Evolutionary conservation across 495 filamentous ascomycete species (phyloP).

Genomic region (Hypoxylon cercidicola): DNA sequence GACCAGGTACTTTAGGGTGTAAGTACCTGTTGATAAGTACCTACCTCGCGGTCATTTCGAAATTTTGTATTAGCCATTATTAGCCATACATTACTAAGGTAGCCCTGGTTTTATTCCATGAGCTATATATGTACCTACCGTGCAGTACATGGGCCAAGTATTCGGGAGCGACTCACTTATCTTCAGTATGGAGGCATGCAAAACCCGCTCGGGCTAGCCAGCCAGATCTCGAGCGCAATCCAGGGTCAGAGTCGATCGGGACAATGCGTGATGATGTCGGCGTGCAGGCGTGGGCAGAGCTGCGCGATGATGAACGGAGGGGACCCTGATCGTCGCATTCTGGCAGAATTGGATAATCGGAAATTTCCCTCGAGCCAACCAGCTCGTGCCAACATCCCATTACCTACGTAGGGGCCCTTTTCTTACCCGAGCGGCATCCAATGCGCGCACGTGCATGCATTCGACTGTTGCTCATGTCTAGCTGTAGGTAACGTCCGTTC

Average conservation of each 20-base stretch:
- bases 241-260: background rate
- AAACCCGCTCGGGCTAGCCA: background rate
- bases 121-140: slow-evolving; percentile 29
- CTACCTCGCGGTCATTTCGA: background rate
- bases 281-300: slow-evolving; percentile 7
- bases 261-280: slow-evolving; percentile 31
- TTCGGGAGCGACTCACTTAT: background rate
- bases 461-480: slow-evolving; percentile 8
- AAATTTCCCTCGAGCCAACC: slow-evolving; percentile 12
- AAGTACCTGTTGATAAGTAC: no score
- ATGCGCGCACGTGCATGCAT: slow-evolving; percentile 16
- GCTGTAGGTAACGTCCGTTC: background rate
- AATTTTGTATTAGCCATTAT: slow-evolving; percentile 15
- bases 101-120: slow-evolving; percentile 15
- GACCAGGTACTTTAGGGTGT: no score
- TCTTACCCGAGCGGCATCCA: background rate
- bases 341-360: slow-evolving; percentile 28
- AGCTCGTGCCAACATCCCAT: slow-evolving; percentile 19
- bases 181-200: background rate
- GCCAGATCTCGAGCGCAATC: background rate
- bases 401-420: slow-evolving; percentile 18
- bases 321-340: slow-evolving; percentile 39
- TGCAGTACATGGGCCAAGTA: background rate
- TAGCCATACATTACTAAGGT: background rate
- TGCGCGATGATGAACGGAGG: slow-evolving; percentile 27